phyloP scores from a whole-genome alignment of 257 asterid species.

The Haberlea rhodopensis region DNA sequence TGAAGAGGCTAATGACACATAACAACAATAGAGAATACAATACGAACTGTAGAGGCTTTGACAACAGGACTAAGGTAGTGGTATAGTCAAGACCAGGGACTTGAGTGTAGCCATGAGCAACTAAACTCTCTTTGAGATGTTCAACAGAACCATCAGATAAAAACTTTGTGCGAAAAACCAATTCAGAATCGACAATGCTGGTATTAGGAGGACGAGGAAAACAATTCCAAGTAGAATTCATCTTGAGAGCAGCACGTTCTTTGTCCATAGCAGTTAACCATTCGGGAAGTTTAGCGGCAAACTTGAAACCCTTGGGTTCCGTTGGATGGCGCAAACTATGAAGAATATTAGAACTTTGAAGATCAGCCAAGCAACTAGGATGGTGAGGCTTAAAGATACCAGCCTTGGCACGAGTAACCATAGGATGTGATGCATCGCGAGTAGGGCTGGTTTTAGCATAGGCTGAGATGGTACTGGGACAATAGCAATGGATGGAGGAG shows the following conservation, averaged over 20 bases:
- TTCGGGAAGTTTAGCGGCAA: background rate
- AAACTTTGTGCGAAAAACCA: slow-evolving; percentile 8
- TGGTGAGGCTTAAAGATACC: no score
- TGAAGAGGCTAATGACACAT: slow-evolving; percentile 1
- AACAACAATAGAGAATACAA: background rate
- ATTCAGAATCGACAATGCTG: slow-evolving; percentile 14
- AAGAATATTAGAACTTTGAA: no score
- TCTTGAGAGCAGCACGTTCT: background rate
- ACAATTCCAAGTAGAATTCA: slow-evolving; percentile 14
- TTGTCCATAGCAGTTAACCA: slow-evolving; percentile 20
- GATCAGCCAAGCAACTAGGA: no score
- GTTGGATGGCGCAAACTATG: no score
- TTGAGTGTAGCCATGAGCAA: no score
- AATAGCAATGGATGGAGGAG: no score
- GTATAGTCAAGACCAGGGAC: background rate
- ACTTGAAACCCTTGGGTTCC: slow-evolving; percentile 2
- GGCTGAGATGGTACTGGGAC: no score
- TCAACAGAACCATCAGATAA: slow-evolving; percentile 2
- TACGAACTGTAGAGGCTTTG: slow-evolving; percentile 5
- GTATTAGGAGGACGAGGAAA: slow-evolving; percentile 14
- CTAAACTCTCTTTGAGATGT: background rate
- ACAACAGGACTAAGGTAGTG: slow-evolving; percentile 7
- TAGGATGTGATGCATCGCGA: no score
- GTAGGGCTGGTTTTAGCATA: no score
- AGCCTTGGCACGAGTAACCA: no score